Evolutionary conservation across 257 asterid species (phyloP).

Genomic region (Ilex aquifolium): DNA sequence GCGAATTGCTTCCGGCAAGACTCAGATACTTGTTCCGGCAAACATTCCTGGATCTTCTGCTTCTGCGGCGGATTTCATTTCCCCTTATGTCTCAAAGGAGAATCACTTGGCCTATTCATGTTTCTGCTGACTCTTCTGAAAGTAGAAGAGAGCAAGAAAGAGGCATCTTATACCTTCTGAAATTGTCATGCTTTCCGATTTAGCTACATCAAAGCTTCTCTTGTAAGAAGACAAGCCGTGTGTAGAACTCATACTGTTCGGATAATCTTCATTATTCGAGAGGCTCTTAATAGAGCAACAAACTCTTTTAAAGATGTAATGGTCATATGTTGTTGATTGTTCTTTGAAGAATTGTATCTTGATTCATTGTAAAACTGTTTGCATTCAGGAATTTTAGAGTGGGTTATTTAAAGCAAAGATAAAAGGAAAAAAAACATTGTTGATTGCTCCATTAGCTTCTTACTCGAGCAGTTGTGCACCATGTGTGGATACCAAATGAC

Average conservation of each 20-base stretch:
- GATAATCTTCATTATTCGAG: not conserved
- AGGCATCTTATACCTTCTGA: not conserved
- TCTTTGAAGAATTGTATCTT: too few relatives aligned
- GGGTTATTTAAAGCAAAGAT: too few relatives aligned
- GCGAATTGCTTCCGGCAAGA: slow-evolving; percentile 67
- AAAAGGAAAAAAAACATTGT: too few relatives aligned
- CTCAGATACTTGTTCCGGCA: slow-evolving; percentile 70
- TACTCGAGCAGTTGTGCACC: too few relatives aligned
- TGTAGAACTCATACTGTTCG: not conserved
- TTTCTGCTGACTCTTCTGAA: slow-evolving; percentile 38
- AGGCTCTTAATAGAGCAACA: not conserved
- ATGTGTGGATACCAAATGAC: too few relatives aligned
- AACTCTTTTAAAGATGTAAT: not conserved
- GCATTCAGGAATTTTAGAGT: not conserved
- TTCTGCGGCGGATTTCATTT: slow-evolving; percentile 43
- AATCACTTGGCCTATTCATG: slow-evolving; percentile 83
- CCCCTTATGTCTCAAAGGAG: slow-evolving; percentile 64
- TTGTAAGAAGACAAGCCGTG: not conserved
- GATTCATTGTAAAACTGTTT: not conserved
- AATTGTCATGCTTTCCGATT: not conserved
- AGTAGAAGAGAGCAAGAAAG: not conserved
- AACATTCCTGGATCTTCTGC: slow-evolving; percentile 51
- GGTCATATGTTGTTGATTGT: not conserved
- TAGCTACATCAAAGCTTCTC: not conserved
- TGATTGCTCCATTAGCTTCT: too few relatives aligned